Conservation (phyloP, 2,329 filamentous ascomycete species). For the Botrytis galanthina region DNA sequence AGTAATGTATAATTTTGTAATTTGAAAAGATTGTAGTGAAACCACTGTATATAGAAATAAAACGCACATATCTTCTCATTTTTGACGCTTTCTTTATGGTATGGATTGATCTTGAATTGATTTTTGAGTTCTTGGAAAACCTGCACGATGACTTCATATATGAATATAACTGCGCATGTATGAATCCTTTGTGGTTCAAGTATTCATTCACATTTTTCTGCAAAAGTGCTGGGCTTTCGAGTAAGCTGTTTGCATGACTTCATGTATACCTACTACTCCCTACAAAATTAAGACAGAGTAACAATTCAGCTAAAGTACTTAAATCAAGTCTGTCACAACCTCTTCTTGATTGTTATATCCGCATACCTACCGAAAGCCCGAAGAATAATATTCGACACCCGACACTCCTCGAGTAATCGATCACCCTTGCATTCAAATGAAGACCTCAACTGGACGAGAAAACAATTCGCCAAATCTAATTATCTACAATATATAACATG, state of each 20-base stretch:
- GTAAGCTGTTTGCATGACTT: neutral
- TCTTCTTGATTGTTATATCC: neutral
- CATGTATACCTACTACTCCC: neutral
- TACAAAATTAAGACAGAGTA: neutral
- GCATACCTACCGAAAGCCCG: neutral
- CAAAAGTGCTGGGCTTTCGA: neutral
- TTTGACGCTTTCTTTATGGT: neutral
- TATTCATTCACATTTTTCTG: neutral
- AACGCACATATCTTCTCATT: neutral
- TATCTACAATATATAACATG: neutral
- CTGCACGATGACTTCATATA: neutral
- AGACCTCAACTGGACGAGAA: neutral
- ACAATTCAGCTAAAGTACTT: neutral
- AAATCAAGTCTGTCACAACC: neutral
- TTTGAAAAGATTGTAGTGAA: neutral
- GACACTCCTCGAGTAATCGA: neutral
- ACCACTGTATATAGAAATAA: neutral
- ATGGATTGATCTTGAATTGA: neutral
- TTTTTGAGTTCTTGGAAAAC: neutral
- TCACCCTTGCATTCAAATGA: neutral
- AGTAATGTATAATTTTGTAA: constrained; percentile 1
- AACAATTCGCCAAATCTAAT: neutral
- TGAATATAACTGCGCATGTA: neutral
- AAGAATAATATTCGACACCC: neutral
- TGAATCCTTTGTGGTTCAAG: neutral